phyloP scores from a whole-genome alignment of 768 basidiomycete genomes.

The Lepiota venenata region DNA sequence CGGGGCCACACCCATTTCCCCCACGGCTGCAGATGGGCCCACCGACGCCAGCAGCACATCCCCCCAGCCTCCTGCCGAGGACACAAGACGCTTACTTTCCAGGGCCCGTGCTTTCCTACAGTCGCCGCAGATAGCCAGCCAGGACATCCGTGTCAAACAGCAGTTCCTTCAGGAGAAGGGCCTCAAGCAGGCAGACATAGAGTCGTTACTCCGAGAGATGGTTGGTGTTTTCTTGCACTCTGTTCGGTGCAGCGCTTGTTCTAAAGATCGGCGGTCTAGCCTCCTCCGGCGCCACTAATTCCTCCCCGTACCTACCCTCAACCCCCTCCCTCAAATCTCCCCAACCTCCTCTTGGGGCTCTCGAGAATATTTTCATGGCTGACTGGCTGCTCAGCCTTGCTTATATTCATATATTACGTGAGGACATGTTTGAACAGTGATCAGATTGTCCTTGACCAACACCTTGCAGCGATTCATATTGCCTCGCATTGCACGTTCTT shows the following conservation, averaged over 20 bases:
- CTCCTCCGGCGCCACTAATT: slow-evolving; percentile 41
- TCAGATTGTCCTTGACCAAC: slow-evolving; percentile 7
- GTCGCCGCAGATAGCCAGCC: slow-evolving; percentile 61
- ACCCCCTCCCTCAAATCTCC: slow-evolving; percentile 65
- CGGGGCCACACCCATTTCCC: neutral
- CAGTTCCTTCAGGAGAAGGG: slow-evolving; percentile 72
- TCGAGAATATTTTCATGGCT: slow-evolving; percentile 64
- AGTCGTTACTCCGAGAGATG: slow-evolving; percentile 50
- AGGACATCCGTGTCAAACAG: slow-evolving; percentile 54
- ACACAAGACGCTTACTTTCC: slow-evolving; percentile 42
- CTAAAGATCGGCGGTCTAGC: slow-evolving; percentile 18
- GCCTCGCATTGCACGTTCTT: slow-evolving; percentile 58
- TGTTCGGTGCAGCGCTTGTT: neutral
- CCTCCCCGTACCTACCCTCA: slow-evolving; percentile 76
- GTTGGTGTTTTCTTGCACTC: slow-evolving; percentile 32
- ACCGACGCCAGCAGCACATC: neutral
- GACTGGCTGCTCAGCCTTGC: slow-evolving; percentile 54
- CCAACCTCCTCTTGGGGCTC: slow-evolving; percentile 60
- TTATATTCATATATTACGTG: slow-evolving; percentile 68
- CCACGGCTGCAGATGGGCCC: neutral
- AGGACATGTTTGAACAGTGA: slow-evolving; percentile 19
- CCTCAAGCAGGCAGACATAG: slow-evolving; percentile 56
- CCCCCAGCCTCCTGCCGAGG: neutral
- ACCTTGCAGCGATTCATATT: slow-evolving; percentile 58
- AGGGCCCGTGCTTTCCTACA: slow-evolving; percentile 62